Conservation (phyloP, 2,329 filamentous ascomycete species). For the Fusarium metavorans region DNA sequence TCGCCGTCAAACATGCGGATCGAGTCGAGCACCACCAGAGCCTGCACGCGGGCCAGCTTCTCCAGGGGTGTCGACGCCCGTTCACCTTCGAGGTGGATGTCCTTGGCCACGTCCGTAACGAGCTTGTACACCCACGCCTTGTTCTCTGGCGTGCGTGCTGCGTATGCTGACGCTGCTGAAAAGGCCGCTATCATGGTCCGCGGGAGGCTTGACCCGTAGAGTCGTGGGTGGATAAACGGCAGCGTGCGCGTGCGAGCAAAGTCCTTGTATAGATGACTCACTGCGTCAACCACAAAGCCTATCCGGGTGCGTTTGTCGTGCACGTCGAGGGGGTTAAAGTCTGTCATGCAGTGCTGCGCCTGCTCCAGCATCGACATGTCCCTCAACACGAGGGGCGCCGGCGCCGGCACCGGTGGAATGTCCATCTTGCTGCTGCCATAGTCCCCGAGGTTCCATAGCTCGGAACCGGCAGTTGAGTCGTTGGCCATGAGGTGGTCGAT, state of each 20-base stretch:
- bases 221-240: constrained; percentile 57
- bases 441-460: constrained; percentile 45
- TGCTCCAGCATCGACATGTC: constrained; percentile 46
- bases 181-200: constrained; percentile 56
- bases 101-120: constrained; percentile 52
- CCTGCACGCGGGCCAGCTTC: constrained; percentile 58
- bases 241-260: constrained; percentile 53
- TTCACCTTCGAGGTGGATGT: constrained; percentile 53
- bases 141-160: constrained; percentile 52
- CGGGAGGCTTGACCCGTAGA: constrained; percentile 56
- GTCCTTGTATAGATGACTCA: constrained; percentile 49
- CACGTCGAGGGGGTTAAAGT: constrained; percentile 50
- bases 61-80: constrained; percentile 48
- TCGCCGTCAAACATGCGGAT: constrained; percentile 60
- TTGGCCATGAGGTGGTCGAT: constrained; percentile 50
- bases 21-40: constrained; percentile 55
- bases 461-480: constrained; percentile 33
- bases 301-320: constrained; percentile 52
- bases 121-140: constrained; percentile 55
- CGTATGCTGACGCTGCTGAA: constrained; percentile 54
- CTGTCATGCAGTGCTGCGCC: constrained; percentile 34
- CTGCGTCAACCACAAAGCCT: constrained; percentile 49
- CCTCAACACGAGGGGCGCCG: constrained; percentile 44
- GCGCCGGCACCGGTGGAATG: constrained; percentile 46
- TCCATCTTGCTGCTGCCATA: constrained; percentile 47